Conservation (phyloP, 371 early-diverging fungal species). For the Mucor ambiguus region DNA sequence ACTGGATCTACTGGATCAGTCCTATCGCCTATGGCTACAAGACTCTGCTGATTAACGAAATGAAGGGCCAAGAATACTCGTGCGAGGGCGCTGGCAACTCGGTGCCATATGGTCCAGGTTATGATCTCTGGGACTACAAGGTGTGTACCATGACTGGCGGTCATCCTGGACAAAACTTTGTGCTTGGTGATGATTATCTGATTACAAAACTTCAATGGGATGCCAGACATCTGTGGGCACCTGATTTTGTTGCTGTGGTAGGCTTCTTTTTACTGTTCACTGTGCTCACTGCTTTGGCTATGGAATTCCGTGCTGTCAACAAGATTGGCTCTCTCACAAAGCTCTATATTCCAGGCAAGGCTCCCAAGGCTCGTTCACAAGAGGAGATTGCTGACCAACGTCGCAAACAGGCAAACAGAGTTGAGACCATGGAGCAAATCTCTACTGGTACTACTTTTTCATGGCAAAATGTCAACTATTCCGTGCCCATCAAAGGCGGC, state of each 20-base stretch:
- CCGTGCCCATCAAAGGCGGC: conserved; percentile 59
- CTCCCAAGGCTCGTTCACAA: conserved; percentile 22
- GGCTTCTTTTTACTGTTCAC: conserved; percentile 55
- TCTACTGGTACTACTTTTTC: conserved; percentile 53
- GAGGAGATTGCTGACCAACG: conserved; percentile 8
- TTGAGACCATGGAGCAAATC: conserved; percentile 36
- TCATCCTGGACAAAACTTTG: conserved; percentile 45
- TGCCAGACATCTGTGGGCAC: conserved; percentile 51
- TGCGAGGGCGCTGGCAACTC: conserved; percentile 37
- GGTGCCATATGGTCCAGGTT: conserved; percentile 47
- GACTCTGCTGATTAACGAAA: conserved; percentile 71
- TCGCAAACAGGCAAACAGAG: conserved; percentile 11
- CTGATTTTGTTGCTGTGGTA: conserved; percentile 53
- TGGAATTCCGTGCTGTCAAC: conserved; percentile 52
- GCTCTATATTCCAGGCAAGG: conserved; percentile 49
- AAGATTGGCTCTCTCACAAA: conserved; percentile 52
- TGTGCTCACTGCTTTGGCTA: conserved; percentile 41
- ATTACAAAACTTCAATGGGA: conserved; percentile 29
- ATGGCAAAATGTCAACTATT: conserved; percentile 59
- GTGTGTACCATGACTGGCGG: conserved; percentile 60
- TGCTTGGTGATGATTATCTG: conserved; percentile 60
- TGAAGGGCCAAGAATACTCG: conserved; percentile 45
- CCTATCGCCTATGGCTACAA: conserved; percentile 70
- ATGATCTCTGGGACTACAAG: conserved; percentile 50
- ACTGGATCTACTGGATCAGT: conserved; percentile 72